Percentiles rank a stretch among this genome's conserved stretches.
These are phyloP conservation scores for Colletotrichum abscissum DNA, from an alignment of 2,329 filamentous ascomycete species.

Conservation along the genomic window DNA sequence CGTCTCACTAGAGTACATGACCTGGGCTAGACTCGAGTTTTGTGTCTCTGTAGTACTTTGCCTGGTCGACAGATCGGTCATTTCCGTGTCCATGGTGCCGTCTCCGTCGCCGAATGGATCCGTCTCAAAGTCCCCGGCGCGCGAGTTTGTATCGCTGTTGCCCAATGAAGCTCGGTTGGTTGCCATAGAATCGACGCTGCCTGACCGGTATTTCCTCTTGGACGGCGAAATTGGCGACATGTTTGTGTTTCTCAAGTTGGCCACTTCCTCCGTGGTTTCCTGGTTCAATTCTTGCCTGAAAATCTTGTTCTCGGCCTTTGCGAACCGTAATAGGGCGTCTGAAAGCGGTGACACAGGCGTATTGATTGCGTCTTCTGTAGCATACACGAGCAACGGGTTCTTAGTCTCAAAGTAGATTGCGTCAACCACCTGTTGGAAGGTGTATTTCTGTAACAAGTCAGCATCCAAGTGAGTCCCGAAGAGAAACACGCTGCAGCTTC, in stretches of 20 bases:
- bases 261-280: slow-evolving; percentile 43
- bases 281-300: slow-evolving; percentile 62
- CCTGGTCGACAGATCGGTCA: slow-evolving; percentile 39
- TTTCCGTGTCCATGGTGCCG: slow-evolving; percentile 40
- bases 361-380: slow-evolving; percentile 60
- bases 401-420: slow-evolving; percentile 61
- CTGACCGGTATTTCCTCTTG: slow-evolving; percentile 58
- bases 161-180: slow-evolving; percentile 58
- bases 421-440: slow-evolving; percentile 55
- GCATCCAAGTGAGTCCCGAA: neutral
- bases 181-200: slow-evolving; percentile 59
- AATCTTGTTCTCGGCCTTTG: slow-evolving; percentile 61
- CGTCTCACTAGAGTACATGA: slow-evolving; percentile 20
- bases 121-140: slow-evolving; percentile 33
- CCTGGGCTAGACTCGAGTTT: neutral
- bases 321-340: slow-evolving; percentile 55
- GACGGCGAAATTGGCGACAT: slow-evolving; percentile 48
- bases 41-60: neutral
- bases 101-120: slow-evolving; percentile 43
- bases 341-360: slow-evolving; percentile 50
- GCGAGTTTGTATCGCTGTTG: slow-evolving; percentile 38
- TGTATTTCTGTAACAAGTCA: slow-evolving; percentile 55
- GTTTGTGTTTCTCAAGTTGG: neutral
- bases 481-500: neutral
- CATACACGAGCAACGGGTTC: slow-evolving; percentile 62